phyloP scores from a whole-genome alignment of 768 basidiomycete species.

The Cystofilobasidium bisporidii region DNA sequence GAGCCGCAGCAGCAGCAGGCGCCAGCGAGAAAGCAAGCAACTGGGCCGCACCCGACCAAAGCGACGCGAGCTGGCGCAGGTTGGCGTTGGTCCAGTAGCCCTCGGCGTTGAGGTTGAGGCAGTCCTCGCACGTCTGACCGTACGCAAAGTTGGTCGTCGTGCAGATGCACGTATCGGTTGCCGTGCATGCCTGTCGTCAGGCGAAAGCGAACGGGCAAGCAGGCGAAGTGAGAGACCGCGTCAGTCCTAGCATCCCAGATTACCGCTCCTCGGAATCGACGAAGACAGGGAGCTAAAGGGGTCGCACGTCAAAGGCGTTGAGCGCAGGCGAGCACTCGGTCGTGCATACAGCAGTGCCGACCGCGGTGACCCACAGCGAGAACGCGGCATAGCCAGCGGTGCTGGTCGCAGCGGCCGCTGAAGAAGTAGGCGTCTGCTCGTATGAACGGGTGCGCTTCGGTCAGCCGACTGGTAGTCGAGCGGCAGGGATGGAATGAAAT shows the following conservation, averaged over 20 bases:
- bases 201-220: too few species aligned
- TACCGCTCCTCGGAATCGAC: not conserved
- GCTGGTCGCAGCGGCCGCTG: not conserved
- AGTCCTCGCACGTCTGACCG: slow-evolving; percentile 18
- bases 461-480: too few species aligned
- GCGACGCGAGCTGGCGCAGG: slow-evolving; percentile 8
- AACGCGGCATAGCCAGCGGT: slow-evolving; percentile 9
- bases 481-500: too few species aligned
- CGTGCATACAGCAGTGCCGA: slow-evolving; percentile 14
- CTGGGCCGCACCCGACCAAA: slow-evolving; percentile 9
- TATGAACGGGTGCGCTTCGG: too few species aligned
- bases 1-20: too few species aligned
- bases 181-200: slow-evolving; percentile 9
- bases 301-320: slow-evolving; percentile 11
- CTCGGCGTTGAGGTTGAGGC: slow-evolving; percentile 11
- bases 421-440: not conserved
- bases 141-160: slow-evolving; percentile 14
- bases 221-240: too few species aligned
- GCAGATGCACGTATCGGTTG: slow-evolving; percentile 16
- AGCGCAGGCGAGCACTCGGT: slow-evolving; percentile 9
- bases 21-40: not conserved
- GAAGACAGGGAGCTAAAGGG: not conserved
- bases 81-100: slow-evolving; percentile 7
- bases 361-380: not conserved
- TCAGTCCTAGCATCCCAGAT: too few species aligned